Base-by-base conservation (phyloP, 2,329 filamentous ascomycete species). In the Venturiaceae sp. region DNA sequence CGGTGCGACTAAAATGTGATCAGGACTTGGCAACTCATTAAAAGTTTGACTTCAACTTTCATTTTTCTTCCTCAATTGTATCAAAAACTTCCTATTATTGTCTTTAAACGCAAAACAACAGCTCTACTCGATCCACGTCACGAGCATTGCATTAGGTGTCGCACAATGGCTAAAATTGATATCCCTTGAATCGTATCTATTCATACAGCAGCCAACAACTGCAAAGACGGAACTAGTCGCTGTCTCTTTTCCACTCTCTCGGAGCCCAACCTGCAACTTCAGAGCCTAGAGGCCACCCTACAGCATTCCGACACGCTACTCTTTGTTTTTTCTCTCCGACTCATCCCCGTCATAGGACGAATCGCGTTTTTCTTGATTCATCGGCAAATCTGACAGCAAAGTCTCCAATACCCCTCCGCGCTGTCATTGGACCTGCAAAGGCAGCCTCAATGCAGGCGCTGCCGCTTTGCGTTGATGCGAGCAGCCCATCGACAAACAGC, bases 181-280 rank as follows among this genome's bases (percentile, higher is more conserved):
- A n/a, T n/a, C n/a, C n/a, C n/a, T n/a, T n/a, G n/a, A n/a, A n/a
- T n/a, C n/a, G n/a, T n/a, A 55, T 57, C 52, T n/a, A 8, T 39
- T n/a, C 37, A 14, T 39, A 8, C 54, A 32, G 50, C 37, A 50
- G 52, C 28, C 36, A 8, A 32, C 52, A 55, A 60, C 55, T 61
- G 61, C 13, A 39, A 39, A 16, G 36, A 16, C 62, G 58, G 61
- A 61, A 60, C 60, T 58, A 53, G 55, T 30, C 28, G 33, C 19
- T 19, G 21, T 7, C 16, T 7, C 16, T n/a, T 55, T 4, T 26
- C 33, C 32, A 28, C 32, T 3, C 47, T 53, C 50, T 30, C 30
- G 50, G 50, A 33, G 50, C 50, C 50, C 28, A 53, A 33, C 32
- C 28, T 36, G 30, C 52, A 34, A n/a, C n/a, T 2, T n/a, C 23